Evolutionary conservation across 768 basidiomycete genomes (phyloP), one percentile per base, ranked within the genome.

Genomic region (Agaricus blazei): DNA sequence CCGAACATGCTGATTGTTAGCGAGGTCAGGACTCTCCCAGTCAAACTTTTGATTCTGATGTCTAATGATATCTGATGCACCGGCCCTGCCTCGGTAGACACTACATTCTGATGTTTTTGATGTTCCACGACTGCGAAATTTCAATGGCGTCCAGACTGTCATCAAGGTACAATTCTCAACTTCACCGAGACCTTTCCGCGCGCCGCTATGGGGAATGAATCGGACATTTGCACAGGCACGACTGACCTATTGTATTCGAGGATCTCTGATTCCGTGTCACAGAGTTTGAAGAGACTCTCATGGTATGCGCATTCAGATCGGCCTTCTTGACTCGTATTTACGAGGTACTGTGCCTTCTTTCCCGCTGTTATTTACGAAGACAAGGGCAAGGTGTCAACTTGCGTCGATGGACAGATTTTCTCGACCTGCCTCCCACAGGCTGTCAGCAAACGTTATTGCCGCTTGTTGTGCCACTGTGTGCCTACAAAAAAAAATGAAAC

Each of bases 321-420:
- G 52, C 19, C 1, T 15, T 45, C 27, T 36, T 9, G 36, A 28
- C 53, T 40, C 23, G 36, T 19, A 58, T 42, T 43, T 31, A 29
- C 43, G 45, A 45, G 44, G 38, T 29, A 19, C 28, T 52, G 37
- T 26, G 52, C 37, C 46, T 57, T 54, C 12, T 49, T 45, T 54
- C 37, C 59, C 57, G 60, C 61, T 58, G 57, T 64, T 59, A 62
- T 59, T 31, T 40, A 15, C 19, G 26, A 36, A 29, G 45, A 50
- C 54, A 50, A 49, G 48, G 28, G 23, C 48, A 24, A 48, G 41
- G 46, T 31, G 47, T 48, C 54, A 55, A 48, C n/a, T 11, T 34
- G 48, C 48, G 41, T 40, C 54, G 57, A 61, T 68, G 59, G 72
- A 73, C 71, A 73, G 72, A 67, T 72, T 67, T 68, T 71, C 71